Evolutionary conservation across 176 grass and related monocot species (phyloP), one percentile per base, ranked within the genome.

Genomic region (Elymus sibiricus): DNA sequence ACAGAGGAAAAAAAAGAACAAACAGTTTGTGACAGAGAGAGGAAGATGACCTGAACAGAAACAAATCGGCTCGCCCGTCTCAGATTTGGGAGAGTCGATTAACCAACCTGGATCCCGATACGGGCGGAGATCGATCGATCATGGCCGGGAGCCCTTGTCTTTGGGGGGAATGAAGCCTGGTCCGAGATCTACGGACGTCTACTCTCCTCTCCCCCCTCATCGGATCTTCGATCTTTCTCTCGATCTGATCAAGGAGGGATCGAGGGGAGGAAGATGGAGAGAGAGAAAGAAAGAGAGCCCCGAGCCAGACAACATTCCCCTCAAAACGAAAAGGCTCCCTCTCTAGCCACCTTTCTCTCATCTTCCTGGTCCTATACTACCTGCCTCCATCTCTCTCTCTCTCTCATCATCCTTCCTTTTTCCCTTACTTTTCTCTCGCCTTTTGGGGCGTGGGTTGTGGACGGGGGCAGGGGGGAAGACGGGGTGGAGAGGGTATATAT

Each of bases 121-220:
- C 59, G 24, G 39, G 81, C 22, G 47, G 69, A 78, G 38, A 64
- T 72, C 80, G 49, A 53, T 64, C 89, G 7, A 9, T 22, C 53
- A 59, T 27, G 85, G 86, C 89, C 85, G 85, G 77, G 86, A 85
- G 86, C 89, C 85, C 61, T 87, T 91, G 39, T 21, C 40, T 91
- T 91, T 94, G 92, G 82, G 92, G 92, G 92, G 92, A 94, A 94
- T 94, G 92, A 94, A 92, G 92, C 92, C 92, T 94, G 92, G 92
- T 94, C 92, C 92, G 92, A 94, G 92, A 92, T 94, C 92, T 74
- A 80, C 64, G 81, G 28, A 43, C 76, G 58, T 63, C 69, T 77
- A 74, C 49, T 32, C 81, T 78, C 35, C 13, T 47, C 73, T 42
- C 64, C 42, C 71, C 42, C 42, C 40, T 19, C 6, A 22, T 25